These are phyloP conservation scores for Alternaria triticina DNA, from an alignment of 2,329 filamentous ascomycete species.

Conservation along the genomic window DNA sequence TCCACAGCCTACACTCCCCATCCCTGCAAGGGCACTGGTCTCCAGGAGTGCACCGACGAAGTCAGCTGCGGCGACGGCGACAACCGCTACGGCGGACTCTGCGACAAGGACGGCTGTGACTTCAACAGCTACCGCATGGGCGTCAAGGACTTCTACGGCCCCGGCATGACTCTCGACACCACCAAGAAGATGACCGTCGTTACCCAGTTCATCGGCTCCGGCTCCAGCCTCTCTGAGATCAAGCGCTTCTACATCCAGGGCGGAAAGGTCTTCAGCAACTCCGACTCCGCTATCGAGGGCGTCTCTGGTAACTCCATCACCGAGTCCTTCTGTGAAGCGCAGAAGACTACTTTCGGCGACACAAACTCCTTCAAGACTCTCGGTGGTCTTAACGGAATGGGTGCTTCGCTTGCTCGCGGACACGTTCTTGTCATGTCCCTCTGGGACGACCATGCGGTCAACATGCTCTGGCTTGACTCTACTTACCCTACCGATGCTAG, in stretches of 20 bases:
- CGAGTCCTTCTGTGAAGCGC: slow-evolving; percentile 62
- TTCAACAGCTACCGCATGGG: slow-evolving; percentile 68
- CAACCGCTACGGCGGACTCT: slow-evolving; percentile 66
- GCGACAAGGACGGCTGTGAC: slow-evolving; percentile 74
- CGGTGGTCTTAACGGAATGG: slow-evolving; percentile 65
- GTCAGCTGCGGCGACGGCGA: slow-evolving; percentile 47
- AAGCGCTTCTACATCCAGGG: slow-evolving; percentile 59
- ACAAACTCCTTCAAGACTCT: slow-evolving; percentile 59
- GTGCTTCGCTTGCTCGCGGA: slow-evolving; percentile 60
- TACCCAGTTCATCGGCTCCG: slow-evolving; percentile 57
- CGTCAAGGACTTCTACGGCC: slow-evolving; percentile 68
- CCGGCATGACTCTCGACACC: slow-evolving; percentile 56
- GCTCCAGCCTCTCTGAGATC: slow-evolving; percentile 54
- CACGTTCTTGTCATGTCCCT: slow-evolving; percentile 71
- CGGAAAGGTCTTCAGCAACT: slow-evolving; percentile 57
- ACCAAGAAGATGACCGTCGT: slow-evolving; percentile 56
- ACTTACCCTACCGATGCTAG: slow-evolving; percentile 61
- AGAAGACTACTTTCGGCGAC: slow-evolving; percentile 64
- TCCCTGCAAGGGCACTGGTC: slow-evolving; percentile 61
- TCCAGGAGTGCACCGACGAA: slow-evolving; percentile 60
- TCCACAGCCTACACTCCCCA: slow-evolving; percentile 71
- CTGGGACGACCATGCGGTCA: slow-evolving; percentile 69
- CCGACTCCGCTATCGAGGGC: slow-evolving; percentile 52
- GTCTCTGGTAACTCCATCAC: slow-evolving; percentile 63
- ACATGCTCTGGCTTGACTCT: slow-evolving; percentile 79